These are phyloP conservation scores for Clonostachys chloroleuca DNA, from an alignment of 2,329 filamentous ascomycete genomes.

Conservation along the genomic window DNA sequence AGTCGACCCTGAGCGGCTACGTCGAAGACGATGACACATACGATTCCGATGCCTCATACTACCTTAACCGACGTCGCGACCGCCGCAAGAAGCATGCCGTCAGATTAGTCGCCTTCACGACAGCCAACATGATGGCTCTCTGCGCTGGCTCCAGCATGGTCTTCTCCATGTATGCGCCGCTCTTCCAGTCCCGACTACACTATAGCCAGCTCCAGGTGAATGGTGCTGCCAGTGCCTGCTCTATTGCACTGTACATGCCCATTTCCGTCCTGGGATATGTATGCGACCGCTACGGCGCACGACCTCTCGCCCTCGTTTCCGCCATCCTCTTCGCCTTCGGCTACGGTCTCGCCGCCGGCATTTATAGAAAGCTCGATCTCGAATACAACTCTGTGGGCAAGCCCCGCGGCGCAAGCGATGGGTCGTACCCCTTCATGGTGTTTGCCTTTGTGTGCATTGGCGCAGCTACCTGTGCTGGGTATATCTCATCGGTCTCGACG, in stretches of 20 bases:
- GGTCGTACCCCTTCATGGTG: conserved; percentile 81
- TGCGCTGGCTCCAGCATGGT: conserved; percentile 90
- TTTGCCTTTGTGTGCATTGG: conserved; percentile 80
- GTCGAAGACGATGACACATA: conserved; percentile 5
- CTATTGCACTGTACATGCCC: conserved; percentile 86
- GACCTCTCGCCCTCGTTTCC: conserved; percentile 69
- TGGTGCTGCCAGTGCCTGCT: conserved; percentile 79
- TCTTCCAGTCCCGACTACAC: conserved; percentile 80
- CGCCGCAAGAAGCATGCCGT: conserved; percentile 20
- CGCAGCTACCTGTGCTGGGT: conserved; percentile 81
- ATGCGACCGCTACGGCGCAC: conserved; percentile 84
- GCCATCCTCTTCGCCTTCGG: conserved; percentile 72
- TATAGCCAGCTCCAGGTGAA: conserved; percentile 95
- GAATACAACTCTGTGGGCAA: conserved; percentile 30
- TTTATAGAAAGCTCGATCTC: conserved; percentile 57
- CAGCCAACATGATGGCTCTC: conserved; percentile 54
- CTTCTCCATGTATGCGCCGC: conserved; percentile 88
- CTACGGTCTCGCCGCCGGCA: conserved; percentile 77
- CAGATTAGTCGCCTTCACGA: conserved; percentile 45
- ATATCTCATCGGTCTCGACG: conserved; percentile 85
- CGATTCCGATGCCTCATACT: background rate
- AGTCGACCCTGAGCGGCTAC: conserved; percentile 1
- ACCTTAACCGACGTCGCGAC: conserved; percentile 6
- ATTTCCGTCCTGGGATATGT: conserved; percentile 86
- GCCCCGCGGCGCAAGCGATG: conserved; percentile 30